Conservation (phyloP, 108 stramenopile species). For the Seminavis robusta region DNA sequence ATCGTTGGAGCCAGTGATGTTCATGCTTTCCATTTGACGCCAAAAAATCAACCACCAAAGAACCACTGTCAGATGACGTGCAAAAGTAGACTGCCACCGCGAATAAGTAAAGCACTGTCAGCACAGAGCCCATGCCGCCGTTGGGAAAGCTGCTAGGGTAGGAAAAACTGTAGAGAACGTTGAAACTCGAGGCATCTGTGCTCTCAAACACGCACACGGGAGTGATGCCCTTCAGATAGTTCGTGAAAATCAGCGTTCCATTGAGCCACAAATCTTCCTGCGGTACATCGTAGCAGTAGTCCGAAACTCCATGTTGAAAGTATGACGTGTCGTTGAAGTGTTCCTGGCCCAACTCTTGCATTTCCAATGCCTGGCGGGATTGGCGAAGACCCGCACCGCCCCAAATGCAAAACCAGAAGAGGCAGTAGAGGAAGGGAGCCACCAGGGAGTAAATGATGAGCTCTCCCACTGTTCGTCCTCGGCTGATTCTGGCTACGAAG, state of each 20-base stretch:
- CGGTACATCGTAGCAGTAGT: slow-evolving; percentile 50
- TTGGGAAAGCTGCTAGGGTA: slow-evolving; percentile 30
- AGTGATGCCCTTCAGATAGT: slow-evolving; percentile 37
- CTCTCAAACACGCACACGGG: slow-evolving; percentile 41
- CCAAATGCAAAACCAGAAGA: slow-evolving; percentile 52
- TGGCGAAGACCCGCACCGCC: slow-evolving; percentile 59
- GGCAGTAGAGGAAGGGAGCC: slow-evolving; percentile 33
- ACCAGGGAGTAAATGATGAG: slow-evolving; percentile 33
- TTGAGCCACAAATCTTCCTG: slow-evolving; percentile 34
- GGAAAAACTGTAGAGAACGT: slow-evolving; percentile 40
- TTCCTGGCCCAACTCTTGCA: slow-evolving; percentile 23
- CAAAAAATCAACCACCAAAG: slow-evolving; percentile 53
- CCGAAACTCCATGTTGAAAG: slow-evolving; percentile 15
- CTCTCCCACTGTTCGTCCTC: slow-evolving; percentile 45
- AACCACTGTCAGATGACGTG: slow-evolving; percentile 64
- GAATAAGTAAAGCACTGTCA: slow-evolving; percentile 33
- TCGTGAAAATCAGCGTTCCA: slow-evolving; percentile 25
- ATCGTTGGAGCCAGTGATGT: slow-evolving; percentile 46
- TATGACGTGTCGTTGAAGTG: slow-evolving; percentile 21
- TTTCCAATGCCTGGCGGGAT: slow-evolving; percentile 38
- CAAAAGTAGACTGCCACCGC: slow-evolving; percentile 51
- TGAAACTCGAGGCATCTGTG: too few relatives aligned
- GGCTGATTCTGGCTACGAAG: slow-evolving; percentile 64
- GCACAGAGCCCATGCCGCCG: slow-evolving; percentile 47
- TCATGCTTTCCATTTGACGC: slow-evolving; percentile 53